Percentiles rank a stretch among this genome's conserved stretches.
Conservation (phyloP, 2,329 filamentous ascomycete genomes). For the Cytospora paraplurivora region DNA sequence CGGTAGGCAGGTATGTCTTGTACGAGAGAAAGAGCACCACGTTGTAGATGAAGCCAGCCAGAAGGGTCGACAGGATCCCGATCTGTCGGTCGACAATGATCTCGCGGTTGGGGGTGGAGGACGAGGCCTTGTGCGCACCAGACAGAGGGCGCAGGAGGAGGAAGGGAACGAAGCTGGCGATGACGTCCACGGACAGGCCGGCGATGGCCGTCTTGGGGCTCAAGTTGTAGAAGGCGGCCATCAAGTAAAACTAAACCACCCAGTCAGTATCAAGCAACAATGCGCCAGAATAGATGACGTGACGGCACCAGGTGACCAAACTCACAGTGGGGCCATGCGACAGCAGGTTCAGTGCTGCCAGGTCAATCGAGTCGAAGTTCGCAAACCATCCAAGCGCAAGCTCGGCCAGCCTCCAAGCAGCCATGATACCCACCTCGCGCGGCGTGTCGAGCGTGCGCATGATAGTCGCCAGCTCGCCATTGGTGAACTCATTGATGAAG, state of each 20-base stretch:
- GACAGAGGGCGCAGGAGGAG: slow-evolving; percentile 70
- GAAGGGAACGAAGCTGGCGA: slow-evolving; percentile 73
- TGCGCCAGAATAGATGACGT: background rate
- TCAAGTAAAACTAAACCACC: slow-evolving; percentile 65
- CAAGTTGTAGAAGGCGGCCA: slow-evolving; percentile 77
- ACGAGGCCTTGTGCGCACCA: slow-evolving; percentile 60
- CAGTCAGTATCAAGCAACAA: slow-evolving; percentile 27
- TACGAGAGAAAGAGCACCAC: slow-evolving; percentile 71
- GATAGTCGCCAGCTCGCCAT: slow-evolving; percentile 67
- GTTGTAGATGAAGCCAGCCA: slow-evolving; percentile 74
- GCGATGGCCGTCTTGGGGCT: slow-evolving; percentile 60
- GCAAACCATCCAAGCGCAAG: slow-evolving; percentile 73
- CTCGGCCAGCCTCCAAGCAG: slow-evolving; percentile 63
- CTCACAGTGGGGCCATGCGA: slow-evolving; percentile 72
- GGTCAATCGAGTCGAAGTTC: slow-evolving; percentile 72
- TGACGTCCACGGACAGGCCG: slow-evolving; percentile 67
- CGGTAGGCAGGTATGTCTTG: slow-evolving; percentile 68
- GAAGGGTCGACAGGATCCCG: slow-evolving; percentile 64
- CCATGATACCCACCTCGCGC: slow-evolving; percentile 59
- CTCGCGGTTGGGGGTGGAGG: slow-evolving; percentile 59
- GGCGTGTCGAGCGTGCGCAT: slow-evolving; percentile 65
- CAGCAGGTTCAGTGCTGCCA: slow-evolving; percentile 66
- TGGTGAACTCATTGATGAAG: slow-evolving; percentile 59
- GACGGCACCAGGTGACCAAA: slow-evolving; percentile 25
- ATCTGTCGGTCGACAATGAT: slow-evolving; percentile 66